Percentiles rank a stretch among this genome's conserved stretches.
Evolutionary conservation across 345 rosid genomes (phyloP).

Genomic region (Gossypium thurberi): DNA sequence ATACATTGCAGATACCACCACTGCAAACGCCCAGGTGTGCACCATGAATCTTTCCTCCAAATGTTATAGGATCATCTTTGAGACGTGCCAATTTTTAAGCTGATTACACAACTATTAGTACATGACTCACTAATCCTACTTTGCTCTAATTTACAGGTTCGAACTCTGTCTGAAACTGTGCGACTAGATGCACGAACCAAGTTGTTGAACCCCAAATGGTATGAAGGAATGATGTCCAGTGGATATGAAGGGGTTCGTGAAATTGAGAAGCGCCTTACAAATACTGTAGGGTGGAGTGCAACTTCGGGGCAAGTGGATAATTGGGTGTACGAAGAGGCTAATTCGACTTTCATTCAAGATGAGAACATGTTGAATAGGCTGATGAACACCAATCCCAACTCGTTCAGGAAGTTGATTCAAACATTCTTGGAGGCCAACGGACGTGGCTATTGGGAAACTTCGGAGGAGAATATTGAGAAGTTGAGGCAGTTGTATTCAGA

Average conservation of each 20-base stretch:
- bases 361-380: conserved; percentile 90
- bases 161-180: conserved; percentile 83
- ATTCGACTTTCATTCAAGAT: conserved; percentile 86
- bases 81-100: neutral
- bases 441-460: conserved; percentile 96
- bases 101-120: neutral
- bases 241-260: conserved; percentile 98
- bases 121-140: neutral
- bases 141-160: conserved; percentile 41
- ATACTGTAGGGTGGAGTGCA: conserved; percentile 99
- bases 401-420: conserved; percentile 88
- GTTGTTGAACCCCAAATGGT: conserved; percentile 95
- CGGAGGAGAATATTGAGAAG: conserved; percentile 69
- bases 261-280: conserved; percentile 89
- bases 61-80: neutral
- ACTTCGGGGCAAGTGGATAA: conserved; percentile 98
- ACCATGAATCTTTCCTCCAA: neutral
- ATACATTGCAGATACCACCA: conserved; percentile 91
- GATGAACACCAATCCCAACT: conserved; percentile 82
- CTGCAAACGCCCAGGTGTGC: conserved; percentile 91
- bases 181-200: conserved; percentile 90
- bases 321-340: conserved; percentile 96
- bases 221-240: conserved; percentile 94
- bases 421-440: conserved; percentile 98
- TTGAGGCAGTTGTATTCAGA: conserved; percentile 83